These are phyloP conservation scores for Colletotrichum tropicale DNA, from an alignment of 2,329 filamentous ascomycete genomes.

Conservation along the genomic window DNA sequence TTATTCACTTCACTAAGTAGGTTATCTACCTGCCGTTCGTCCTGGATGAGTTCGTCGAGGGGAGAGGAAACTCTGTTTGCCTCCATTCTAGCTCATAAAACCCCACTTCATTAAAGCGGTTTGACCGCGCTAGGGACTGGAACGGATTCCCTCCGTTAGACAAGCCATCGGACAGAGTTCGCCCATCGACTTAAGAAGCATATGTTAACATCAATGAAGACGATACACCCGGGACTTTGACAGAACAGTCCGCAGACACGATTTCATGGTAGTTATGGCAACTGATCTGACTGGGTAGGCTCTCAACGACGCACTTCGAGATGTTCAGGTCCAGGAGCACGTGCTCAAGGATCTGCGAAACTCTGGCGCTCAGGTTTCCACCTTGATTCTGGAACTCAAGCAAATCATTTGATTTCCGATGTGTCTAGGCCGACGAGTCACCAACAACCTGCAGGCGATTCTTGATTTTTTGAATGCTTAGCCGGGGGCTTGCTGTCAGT, in stretches of 20 bases:
- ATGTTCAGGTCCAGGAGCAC: not conserved
- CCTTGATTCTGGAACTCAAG: not conserved
- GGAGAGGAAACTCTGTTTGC: no score
- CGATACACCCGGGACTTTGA: no score
- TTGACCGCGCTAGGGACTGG: no score
- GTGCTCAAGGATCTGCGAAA: not conserved
- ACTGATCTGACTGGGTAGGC: not conserved
- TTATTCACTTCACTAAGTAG: no score
- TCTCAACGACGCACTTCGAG: not conserved
- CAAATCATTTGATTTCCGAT: not conserved
- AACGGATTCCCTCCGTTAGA: no score
- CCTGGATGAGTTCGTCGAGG: no score
- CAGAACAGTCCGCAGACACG: not conserved
- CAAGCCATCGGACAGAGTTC: no score
- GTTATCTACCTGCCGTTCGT: no score
- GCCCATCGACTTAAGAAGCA: no score
- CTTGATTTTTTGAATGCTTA: not conserved
- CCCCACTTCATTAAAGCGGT: no score
- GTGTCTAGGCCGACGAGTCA: not conserved
- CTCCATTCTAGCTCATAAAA: no score
- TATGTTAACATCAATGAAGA: no score
- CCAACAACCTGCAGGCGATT: not conserved
- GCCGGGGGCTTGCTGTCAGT: not conserved
- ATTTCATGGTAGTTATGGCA: not conserved
- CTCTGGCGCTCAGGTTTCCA: not conserved